Evolutionary conservation across 148 eudicot genomes (phyloP).

Genomic region (Rhododendron ferrugineum): DNA sequence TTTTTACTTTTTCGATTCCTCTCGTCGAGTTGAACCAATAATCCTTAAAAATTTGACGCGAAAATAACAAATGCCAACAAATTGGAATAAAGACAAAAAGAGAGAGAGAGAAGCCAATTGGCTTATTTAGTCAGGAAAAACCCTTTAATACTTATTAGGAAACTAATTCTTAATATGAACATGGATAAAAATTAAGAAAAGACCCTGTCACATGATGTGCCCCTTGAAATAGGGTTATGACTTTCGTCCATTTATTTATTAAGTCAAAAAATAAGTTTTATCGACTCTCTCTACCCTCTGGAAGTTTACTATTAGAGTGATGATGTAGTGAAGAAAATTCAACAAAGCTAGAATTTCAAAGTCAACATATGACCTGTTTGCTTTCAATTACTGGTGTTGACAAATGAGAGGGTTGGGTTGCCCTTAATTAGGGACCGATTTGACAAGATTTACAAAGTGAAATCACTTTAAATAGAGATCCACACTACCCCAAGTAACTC

Average conservation of each 20-base stretch:
- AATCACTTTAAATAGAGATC: conserved; percentile 1
- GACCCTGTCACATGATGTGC: background rate
- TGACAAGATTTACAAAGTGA: background rate
- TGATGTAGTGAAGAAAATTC: background rate
- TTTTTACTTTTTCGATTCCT: too few species aligned
- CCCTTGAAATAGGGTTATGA: background rate
- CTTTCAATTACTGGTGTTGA: background rate
- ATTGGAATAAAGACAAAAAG: too few species aligned
- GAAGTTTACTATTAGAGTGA: background rate
- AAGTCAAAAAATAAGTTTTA: background rate
- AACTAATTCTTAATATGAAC: background rate
- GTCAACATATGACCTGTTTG: conserved; percentile 9
- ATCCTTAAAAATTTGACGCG: too few species aligned
- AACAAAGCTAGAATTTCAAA: conserved; percentile 5
- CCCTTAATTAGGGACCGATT: background rate
- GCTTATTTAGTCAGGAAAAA: too few species aligned
- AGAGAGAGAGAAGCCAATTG: too few species aligned
- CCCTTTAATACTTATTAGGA: too few species aligned
- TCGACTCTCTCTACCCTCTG: background rate
- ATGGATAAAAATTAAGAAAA: background rate
- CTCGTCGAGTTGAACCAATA: too few species aligned
- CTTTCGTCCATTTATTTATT: background rate
- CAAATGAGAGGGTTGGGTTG: conserved; percentile 5
- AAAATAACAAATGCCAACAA: too few species aligned
- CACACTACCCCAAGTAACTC: background rate